Conservation (phyloP, 2,329 filamentous ascomycete genomes). For the Neospermospora avenae region DNA sequence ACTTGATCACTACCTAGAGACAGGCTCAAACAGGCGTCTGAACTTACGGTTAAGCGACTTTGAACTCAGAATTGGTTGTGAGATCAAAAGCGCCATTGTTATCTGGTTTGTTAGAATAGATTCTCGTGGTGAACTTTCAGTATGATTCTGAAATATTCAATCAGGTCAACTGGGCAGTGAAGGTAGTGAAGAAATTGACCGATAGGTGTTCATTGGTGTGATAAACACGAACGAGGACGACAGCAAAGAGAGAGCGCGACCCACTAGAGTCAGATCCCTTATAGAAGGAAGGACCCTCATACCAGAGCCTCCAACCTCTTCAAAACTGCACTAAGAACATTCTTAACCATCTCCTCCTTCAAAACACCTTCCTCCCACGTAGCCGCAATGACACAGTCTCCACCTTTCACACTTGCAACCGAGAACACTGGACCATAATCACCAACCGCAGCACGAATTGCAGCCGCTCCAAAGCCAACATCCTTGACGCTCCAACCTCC, state of each 20-base stretch:
- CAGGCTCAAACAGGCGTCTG: no score
- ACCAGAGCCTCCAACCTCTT: slow-evolving; percentile 10
- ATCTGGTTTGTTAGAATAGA: no score
- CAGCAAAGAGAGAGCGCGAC: not conserved
- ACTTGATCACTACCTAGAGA: no score
- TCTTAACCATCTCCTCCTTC: slow-evolving; percentile 15
- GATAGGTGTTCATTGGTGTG: not conserved
- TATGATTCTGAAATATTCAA: no score
- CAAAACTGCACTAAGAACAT: slow-evolving; percentile 6
- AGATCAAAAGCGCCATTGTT: no score
- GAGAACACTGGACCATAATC: slow-evolving; percentile 16
- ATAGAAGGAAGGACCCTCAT: not conserved
- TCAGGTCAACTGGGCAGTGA: no score
- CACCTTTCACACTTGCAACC: slow-evolving; percentile 12
- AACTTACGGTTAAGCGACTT: no score
- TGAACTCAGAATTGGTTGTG: no score
- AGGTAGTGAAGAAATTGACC: not conserved
- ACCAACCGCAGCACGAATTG: slow-evolving; percentile 12
- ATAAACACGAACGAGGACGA: not conserved
- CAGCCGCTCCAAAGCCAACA: slow-evolving; percentile 15
- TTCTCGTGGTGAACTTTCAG: no score
- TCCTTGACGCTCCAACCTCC: slow-evolving; percentile 16
- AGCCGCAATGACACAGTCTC: slow-evolving; percentile 18
- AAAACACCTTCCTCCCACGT: slow-evolving; percentile 18
- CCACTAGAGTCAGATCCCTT: not conserved